A percentile compares a stretch with the other conserved stretches of the same genome.
These are phyloP conservation scores for Ophiosphaerella korrae DNA, from an alignment of 2,329 filamentous ascomycete species.

Conservation along the genomic window DNA sequence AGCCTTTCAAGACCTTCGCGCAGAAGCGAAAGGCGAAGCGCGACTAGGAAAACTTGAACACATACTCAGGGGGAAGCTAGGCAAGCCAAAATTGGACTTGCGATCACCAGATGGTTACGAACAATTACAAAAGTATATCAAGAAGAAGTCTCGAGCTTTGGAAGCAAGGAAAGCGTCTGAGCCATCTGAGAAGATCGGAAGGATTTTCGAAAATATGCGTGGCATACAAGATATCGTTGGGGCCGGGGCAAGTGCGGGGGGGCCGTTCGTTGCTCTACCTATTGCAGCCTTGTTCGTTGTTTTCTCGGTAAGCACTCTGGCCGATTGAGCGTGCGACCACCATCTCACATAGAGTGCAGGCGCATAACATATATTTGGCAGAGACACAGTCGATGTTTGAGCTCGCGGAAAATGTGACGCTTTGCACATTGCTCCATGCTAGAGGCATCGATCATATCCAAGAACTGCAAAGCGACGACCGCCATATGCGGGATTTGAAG, in stretches of 20 bases:
- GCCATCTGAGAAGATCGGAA: slow-evolving; percentile 13
- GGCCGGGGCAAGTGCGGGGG: slow-evolving; percentile 17
- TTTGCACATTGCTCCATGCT: slow-evolving; percentile 17
- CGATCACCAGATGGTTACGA: slow-evolving; percentile 19
- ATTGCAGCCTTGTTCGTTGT: slow-evolving; percentile 21
- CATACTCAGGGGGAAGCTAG: slow-evolving; percentile 17
- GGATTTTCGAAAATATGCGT: slow-evolving; percentile 16
- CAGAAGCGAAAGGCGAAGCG: slow-evolving; percentile 15
- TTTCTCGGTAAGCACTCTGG: slow-evolving; percentile 14
- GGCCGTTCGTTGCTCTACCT: slow-evolving; percentile 23
- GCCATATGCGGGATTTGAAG: slow-evolving; percentile 16
- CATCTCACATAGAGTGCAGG: background rate
- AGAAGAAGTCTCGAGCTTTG: slow-evolving; percentile 7
- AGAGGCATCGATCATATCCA: slow-evolving; percentile 14
- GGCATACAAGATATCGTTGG: slow-evolving; percentile 18
- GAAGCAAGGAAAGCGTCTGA: slow-evolving; percentile 8
- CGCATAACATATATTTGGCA: slow-evolving; percentile 17
- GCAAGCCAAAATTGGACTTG: slow-evolving; percentile 16
- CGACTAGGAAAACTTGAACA: slow-evolving; percentile 17
- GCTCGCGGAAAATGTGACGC: slow-evolving; percentile 14
- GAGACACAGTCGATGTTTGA: slow-evolving; percentile 18
- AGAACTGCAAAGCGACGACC: slow-evolving; percentile 8
- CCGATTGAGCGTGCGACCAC: too few species aligned
- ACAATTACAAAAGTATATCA: slow-evolving; percentile 14
- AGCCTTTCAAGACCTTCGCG: slow-evolving; percentile 16